phyloP scores from a whole-genome alignment of 2,329 filamentous ascomycete species.

The Lizonia empirigonia region DNA sequence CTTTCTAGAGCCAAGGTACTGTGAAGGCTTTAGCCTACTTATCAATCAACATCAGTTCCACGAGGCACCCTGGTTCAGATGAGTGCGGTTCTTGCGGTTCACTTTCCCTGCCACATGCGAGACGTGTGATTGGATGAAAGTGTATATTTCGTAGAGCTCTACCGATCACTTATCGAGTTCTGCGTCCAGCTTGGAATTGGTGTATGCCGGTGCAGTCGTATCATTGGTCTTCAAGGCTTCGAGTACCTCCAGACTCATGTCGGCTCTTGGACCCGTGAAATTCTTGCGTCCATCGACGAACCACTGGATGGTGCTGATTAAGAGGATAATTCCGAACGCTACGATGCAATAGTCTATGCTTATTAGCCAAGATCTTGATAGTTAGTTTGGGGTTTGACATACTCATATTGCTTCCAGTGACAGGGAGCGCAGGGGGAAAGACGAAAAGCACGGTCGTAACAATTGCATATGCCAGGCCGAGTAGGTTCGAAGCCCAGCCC shows the following conservation, averaged over 20 bases:
- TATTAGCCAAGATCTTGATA: constrained; percentile 19
- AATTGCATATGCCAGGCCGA: constrained; percentile 68
- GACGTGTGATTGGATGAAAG: neutral
- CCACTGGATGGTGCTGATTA: constrained; percentile 65
- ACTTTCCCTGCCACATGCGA: no score
- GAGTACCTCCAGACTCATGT: constrained; percentile 51
- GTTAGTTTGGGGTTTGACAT: constrained; percentile 30
- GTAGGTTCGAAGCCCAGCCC: constrained; percentile 65
- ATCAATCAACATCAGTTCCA: no score
- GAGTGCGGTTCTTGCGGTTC: no score
- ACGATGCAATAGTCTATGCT: constrained; percentile 58
- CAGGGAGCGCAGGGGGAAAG: constrained; percentile 71
- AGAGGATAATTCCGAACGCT: constrained; percentile 62
- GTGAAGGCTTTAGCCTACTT: no score
- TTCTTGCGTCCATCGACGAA: constrained; percentile 66
- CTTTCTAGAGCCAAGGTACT: no score
- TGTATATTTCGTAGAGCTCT: neutral
- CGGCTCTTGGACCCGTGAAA: constrained; percentile 57
- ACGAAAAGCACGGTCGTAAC: constrained; percentile 78
- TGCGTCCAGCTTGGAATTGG: constrained; percentile 53
- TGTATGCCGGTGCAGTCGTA: constrained; percentile 54
- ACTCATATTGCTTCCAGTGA: constrained; percentile 72
- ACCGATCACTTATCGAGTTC: constrained; percentile 3
- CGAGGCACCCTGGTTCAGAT: no score
- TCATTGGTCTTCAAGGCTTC: constrained; percentile 38